These are phyloP conservation scores for Apiotrichum akiyoshidainum DNA, from an alignment of 1,284 basidiomycete species.

Conservation along the genomic window DNA sequence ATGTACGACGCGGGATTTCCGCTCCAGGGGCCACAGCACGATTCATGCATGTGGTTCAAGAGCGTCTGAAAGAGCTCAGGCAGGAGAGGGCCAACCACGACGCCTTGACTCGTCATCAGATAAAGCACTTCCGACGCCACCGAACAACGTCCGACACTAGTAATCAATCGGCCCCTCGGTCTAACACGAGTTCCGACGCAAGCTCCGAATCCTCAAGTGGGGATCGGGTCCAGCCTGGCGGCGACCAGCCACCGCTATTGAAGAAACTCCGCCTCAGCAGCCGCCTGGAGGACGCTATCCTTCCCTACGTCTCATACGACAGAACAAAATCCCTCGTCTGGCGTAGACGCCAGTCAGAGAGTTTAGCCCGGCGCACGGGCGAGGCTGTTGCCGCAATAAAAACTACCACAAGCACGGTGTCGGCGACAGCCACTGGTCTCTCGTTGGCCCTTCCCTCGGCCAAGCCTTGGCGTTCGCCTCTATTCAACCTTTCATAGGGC, in stretches of 20 bases:
- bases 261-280: conserved; percentile 9
- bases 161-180: neutral
- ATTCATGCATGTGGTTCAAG: neutral
- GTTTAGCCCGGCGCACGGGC: neutral
- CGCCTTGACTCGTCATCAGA: neutral
- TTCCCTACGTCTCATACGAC: conserved; percentile 4
- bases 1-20: neutral
- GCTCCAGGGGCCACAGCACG: neutral
- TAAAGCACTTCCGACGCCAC: neutral
- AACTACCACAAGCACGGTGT: neutral
- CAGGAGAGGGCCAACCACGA: neutral
- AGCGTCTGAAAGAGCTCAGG: neutral
- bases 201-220: neutral
- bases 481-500: neutral
- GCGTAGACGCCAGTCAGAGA: neutral
- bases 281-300: conserved; percentile 11
- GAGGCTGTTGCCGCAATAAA: neutral
- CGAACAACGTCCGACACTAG: neutral
- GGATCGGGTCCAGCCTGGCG: neutral
- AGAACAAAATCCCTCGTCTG: conserved; percentile 6
- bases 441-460: neutral
- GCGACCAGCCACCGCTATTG: neutral
- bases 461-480: conserved; percentile 1
- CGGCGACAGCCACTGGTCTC: neutral
- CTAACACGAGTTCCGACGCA: neutral